Base-by-base conservation (phyloP, 805 yeast species). In the Sungouiozyma intestinalis region DNA sequence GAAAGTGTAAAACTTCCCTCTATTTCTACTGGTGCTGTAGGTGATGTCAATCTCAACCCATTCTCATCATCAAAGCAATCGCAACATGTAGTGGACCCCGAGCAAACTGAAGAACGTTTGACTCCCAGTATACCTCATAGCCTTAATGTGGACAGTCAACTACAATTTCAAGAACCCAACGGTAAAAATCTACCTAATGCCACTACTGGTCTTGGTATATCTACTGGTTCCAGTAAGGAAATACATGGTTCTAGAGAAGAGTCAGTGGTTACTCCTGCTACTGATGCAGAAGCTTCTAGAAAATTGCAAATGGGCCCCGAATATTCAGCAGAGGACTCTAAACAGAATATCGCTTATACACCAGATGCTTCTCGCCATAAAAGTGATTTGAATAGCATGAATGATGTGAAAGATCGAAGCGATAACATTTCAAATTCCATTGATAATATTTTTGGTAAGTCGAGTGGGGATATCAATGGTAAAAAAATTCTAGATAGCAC, bases 401-500 rank as follows among this genome's bases (percentile, higher is more conserved):
- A 9, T 33, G 35, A 7, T 9, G 11, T 8, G 16, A 27, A 36
- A 27, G 38, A 15, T 36, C 40, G 11, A 27, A 34, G 21, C 19
- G 36, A 4, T 14, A 17, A 17, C 14, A 21, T 36, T 21, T 24
- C 44, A 4, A 20, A 24, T 13, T 54, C 62, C 4, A 57, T 60
- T 1, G 45, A 48, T 9, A 55, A 53, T 38, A 59, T 63, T 13
- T 45, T 62, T 31, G 57, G 62, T 3, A 54, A 54, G 11, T 24
- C 29, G 40, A 58, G 58, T 24, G 29, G 35, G 3, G 18, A 24
- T 11, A 29, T 27, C 2, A 42, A 38, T n/a, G 41, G 38, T 16
- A 38, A 60, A 47, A 48, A 64, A 58, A 38, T 57, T 54, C 42
- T 65, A 57, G 33, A 55, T 52, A 36, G 33, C 39, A 20, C 56